Evolutionary conservation across 2,329 filamentous ascomycete species (phyloP), one percentile per base, ranked within the genome.

Genomic region (Hirsutella rhossiliensis): DNA sequence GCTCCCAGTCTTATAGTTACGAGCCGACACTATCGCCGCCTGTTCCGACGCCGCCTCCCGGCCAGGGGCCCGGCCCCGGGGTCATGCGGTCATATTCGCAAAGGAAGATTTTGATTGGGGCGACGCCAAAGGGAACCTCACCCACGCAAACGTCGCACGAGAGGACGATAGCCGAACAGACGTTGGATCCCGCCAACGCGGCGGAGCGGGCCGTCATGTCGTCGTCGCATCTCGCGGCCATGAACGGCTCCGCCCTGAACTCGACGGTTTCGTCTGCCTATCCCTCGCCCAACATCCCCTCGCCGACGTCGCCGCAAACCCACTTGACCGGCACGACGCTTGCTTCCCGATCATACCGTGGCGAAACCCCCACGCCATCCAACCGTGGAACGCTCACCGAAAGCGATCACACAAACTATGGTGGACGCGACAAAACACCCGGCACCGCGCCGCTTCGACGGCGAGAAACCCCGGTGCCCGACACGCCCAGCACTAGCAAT

Each of bases 81-180:
- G 64, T 89, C 45, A 82, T 82, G 50, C 72, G 84, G 48, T 81
- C 85, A 45, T 86, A 84, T 56, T 84, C 80, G 30, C 87, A 84
- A 41, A 84, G 86, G 59, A 84, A 84, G 63, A 75, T 85, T 51
- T 75, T 83, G 51, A 76, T 84, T 38, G 82, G 82, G 38, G 71
- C 76, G 38, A 79, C 79, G 19, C 80, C 84, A n/a, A 88, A 87
- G 64, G 86, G 77, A 54, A 74, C 73, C 45, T 89, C 85, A 17
- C 85, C 85, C 2, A 87, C 84, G 36, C 83, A 83, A 59, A 75
- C 77, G 9, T 75, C 76, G 40, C 81, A 85, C 56, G 82, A 87
- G 59, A 68, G 76, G 41, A 72, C 73, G 37, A 68, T 78, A 60
- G 75, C 68, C 65, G 82, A 78, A 57, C 78, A 73, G 56, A 76